Evolutionary conservation across 2,329 filamentous ascomycete genomes (phyloP), one percentile per base, ranked within the genome.

Genomic region (Aspergillus novoparasiticus): DNA sequence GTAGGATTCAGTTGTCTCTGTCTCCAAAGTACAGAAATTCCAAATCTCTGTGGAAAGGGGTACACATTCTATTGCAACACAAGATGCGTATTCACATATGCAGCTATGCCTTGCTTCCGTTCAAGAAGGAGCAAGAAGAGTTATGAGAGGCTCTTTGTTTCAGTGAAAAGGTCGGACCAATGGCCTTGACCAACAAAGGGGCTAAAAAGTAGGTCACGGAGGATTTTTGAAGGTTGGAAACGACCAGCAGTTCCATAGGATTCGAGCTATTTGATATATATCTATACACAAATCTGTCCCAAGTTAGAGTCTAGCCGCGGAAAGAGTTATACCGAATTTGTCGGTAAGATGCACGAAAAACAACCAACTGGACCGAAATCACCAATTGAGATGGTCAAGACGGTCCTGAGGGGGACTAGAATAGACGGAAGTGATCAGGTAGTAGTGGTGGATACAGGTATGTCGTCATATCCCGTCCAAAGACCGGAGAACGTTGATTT

Each of bases 401-500:
- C 14, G 4, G n/a, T 30, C 14, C 48, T 34, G 28, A 32, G 28
- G 32, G 32, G 12, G 11, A 36, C 12, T 23, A n/a, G 28, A 34
- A 2, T 3, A 4, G 19, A 54, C 3, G 19, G 30, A 53, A 21
- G 23, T 28, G n/a, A 16, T 19, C n/a, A 53, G 34, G 21, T 21
- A 28, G 21, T 12, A 28, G 26, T 53, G 26, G 30, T 23, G 28
- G 3, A 54, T 36, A 26, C 30, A 54, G 50, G 50, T 11, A 57
- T 57, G 55, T 57, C 55, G 55, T 57, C 55, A 57, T 46, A 46
- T 50, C 39, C 39, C 39, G 39, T 14, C 30, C 55, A 46, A 43
- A 34, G 55, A n/a, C 50, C 50, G n/a, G 23, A 54, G 30, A 54
- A 32, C 28, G 28, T 45, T n/a, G 26, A 32, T 43, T 28, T 45